These are phyloP conservation scores for Phanerochaete carnosa DNA, from an alignment of 768 basidiomycete species.

Conservation along the genomic window DNA sequence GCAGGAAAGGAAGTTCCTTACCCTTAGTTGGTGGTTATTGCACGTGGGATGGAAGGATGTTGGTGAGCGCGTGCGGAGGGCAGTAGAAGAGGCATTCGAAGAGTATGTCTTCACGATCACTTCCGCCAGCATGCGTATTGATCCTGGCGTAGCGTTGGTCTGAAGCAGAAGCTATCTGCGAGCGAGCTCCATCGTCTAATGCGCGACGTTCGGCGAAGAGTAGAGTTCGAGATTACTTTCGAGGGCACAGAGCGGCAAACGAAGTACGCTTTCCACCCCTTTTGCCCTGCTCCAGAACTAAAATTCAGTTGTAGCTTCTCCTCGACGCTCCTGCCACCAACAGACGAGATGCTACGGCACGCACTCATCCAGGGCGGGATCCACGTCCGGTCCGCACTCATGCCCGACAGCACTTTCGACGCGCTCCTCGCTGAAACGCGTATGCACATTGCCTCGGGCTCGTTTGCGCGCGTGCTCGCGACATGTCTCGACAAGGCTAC, in stretches of 20 bases:
- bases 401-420: constrained; percentile 50
- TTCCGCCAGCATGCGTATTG: neutral
- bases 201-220: constrained; percentile 67
- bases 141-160: constrained; percentile 58
- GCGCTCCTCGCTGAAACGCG: constrained; percentile 70
- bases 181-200: constrained; percentile 69
- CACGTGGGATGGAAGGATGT: constrained; percentile 92
- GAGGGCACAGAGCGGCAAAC: constrained; percentile 56
- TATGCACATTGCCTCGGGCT: constrained; percentile 55
- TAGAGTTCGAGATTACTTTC: constrained; percentile 69
- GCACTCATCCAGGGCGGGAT: constrained; percentile 66
- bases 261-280: constrained; percentile 38
- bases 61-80: constrained; percentile 64
- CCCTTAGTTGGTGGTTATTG: constrained; percentile 90
- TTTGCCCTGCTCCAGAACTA: neutral
- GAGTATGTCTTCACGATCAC: constrained; percentile 47
- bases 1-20: constrained; percentile 76
- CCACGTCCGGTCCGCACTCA: constrained; percentile 27
- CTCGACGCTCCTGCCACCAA: constrained; percentile 72
- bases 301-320: constrained; percentile 50
- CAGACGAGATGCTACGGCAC: constrained; percentile 64
- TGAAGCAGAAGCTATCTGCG: constrained; percentile 71
- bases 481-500: constrained; percentile 71
- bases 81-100: constrained; percentile 81
- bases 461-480: constrained; percentile 70